phyloP scores from a whole-genome alignment of 2,329 filamentous ascomycete species.

The Beauveria scarabaeidicola region DNA sequence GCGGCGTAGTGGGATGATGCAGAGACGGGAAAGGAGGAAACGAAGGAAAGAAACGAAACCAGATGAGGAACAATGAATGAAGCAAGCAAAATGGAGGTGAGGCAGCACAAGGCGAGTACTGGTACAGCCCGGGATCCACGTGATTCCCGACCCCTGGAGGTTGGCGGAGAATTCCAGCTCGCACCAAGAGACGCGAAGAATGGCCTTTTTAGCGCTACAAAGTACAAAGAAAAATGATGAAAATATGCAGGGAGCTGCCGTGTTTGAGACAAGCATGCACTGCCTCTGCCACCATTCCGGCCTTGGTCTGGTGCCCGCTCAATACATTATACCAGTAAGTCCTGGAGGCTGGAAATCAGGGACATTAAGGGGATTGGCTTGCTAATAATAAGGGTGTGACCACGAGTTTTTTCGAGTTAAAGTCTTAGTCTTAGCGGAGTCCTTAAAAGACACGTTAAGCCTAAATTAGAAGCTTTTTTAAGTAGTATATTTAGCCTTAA shows the following conservation, averaged over 20 bases:
- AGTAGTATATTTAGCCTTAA: too few species aligned
- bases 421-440: too few species aligned
- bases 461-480: too few species aligned
- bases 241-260: background rate
- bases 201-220: background rate
- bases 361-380: background rate
- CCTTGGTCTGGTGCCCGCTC: background rate
- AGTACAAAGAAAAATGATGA: background rate
- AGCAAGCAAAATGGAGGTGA: background rate
- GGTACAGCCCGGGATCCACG: background rate
- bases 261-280: slow-evolving; percentile 2
- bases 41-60: background rate
- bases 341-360: background rate
- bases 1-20: slow-evolving; percentile 4
- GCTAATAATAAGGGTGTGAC: too few species aligned
- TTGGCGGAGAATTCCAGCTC: too few species aligned
- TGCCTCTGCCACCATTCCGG: background rate
- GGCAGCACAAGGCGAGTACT: background rate
- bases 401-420: too few species aligned
- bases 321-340: background rate
- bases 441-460: too few species aligned
- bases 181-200: background rate
- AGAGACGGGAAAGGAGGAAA: background rate
- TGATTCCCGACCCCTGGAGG: background rate
- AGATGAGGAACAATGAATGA: background rate